These are phyloP conservation scores for Trichoderma orchidacearum DNA, from an alignment of 495 filamentous ascomycete genomes.

Conservation along the genomic window DNA sequence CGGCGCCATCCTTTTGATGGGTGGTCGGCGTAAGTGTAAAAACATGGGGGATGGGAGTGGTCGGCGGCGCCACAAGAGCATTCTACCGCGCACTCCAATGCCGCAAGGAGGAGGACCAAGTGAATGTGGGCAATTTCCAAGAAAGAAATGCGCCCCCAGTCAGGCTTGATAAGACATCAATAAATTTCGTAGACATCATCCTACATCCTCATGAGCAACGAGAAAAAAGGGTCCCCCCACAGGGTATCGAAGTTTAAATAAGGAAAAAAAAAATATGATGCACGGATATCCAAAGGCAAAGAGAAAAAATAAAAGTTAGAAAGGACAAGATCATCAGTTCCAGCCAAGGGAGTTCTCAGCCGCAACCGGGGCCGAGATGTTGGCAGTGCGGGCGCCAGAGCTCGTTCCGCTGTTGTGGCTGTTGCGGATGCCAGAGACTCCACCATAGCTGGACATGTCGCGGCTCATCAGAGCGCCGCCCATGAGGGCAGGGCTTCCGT, in stretches of 20 bases:
- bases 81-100: not conserved
- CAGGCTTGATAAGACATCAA: not conserved
- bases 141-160: not conserved
- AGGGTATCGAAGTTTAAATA: slow-evolving; percentile 38
- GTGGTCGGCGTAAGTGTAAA: not conserved
- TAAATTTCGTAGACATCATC: not conserved
- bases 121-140: not conserved
- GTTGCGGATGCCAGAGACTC: slow-evolving; percentile 40
- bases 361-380: slow-evolving; percentile 77
- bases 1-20: not conserved
- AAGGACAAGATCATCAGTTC: slow-evolving; percentile 49
- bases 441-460: slow-evolving; percentile 36
- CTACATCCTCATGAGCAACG: not conserved
- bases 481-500: slow-evolving; percentile 43
- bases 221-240: slow-evolving; percentile 15
- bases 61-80: not conserved
- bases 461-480: slow-evolving; percentile 35
- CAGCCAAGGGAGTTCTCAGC: slow-evolving; percentile 96
- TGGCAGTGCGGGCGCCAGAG: slow-evolving; percentile 56
- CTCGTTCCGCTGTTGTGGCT: slow-evolving; percentile 50
- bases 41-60: not conserved
- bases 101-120: not conserved
- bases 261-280: slow-evolving; percentile 6
- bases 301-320: not conserved
- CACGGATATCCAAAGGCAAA: slow-evolving; percentile 3